Base-by-base conservation (phyloP, 2,329 filamentous ascomycete species). In the Sordariomycetes sp. region DNA sequence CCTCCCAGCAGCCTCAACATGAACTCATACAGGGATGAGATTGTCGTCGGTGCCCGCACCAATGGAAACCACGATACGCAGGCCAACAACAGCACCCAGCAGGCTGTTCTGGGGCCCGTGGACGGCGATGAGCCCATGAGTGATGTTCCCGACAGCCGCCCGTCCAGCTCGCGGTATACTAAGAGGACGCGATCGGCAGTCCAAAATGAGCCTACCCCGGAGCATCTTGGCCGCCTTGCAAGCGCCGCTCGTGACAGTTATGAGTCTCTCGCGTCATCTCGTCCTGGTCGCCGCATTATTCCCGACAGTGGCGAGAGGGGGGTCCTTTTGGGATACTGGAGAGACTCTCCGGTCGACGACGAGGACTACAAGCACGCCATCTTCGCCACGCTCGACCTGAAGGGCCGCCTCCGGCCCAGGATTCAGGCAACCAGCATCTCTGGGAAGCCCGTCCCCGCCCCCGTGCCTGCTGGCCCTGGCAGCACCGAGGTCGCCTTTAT, bases 401-500 rank as follows among this genome's bases (percentile, higher is more conserved):
- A 81, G 20, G 82, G 85, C 58, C 76, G 82, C 1, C 74, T 86
- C 1, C 79, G 83, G 28, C 85, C 82, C 2, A 76, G 81, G 7
- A 79, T 85, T 43, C 79, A 82, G 63, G 70, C 72, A 0, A 70
- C 72, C 54, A 81, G 76, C 52, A 74, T 77, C 24, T 65, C 69
- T 2, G 80, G 80, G 14, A 73, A 79, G 12, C 64, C 71, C 2
- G 71, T 85, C 32, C 71, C 75, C 6, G 66, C 72, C 48, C 71
- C 80, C 35, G 64, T 82, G 3, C 82, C 81, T 1, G 76, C 79
- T 2, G 82, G 81, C 0, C 79, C 81, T 1, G 82, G 82, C 24
- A 82, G 80, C 57, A 84, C 81, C 65, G 86, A 82, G 82, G 81
- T 85, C 25, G 85, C 81, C 0, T 85, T 85, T 62, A 79, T 83